phyloP scores from a whole-genome alignment of 148 eudicot genomes.

The Agrostemma githago region DNA sequence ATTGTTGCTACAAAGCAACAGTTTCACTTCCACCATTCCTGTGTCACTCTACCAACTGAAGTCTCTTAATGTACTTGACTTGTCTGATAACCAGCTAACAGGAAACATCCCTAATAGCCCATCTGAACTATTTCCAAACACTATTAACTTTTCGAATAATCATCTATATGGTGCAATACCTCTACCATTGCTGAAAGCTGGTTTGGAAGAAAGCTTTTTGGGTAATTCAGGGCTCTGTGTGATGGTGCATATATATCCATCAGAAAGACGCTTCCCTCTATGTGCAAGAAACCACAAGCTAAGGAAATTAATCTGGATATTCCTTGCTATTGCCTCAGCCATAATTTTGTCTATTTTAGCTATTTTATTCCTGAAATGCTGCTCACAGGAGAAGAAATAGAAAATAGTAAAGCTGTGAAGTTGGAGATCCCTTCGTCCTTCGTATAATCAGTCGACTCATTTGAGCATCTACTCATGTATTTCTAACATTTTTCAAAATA shows the following conservation, averaged over 20 bases:
- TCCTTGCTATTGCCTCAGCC: slow-evolving; percentile 43
- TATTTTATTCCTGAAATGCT: slow-evolving; percentile 30
- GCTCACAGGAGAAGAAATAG: slow-evolving; percentile 16
- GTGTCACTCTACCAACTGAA: slow-evolving; percentile 48
- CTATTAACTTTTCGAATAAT: slow-evolving; percentile 68
- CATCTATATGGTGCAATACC: slow-evolving; percentile 72
- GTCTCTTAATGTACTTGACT: slow-evolving; percentile 66
- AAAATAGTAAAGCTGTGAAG: too few species aligned
- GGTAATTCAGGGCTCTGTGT: slow-evolving; percentile 68
- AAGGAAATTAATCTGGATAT: slow-evolving; percentile 35
- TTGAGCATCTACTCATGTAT: too few species aligned
- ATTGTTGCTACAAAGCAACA: slow-evolving; percentile 57
- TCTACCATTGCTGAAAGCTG: slow-evolving; percentile 42
- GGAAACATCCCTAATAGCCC: slow-evolving; percentile 60
- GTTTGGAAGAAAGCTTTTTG: slow-evolving; percentile 56
- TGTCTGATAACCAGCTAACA: slow-evolving; percentile 54
- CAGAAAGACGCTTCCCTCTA: slow-evolving; percentile 36
- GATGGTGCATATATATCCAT: slow-evolving; percentile 33
- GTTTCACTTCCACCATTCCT: slow-evolving; percentile 61
- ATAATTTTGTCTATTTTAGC: slow-evolving; percentile 37
- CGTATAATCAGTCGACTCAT: too few species aligned
- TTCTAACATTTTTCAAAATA: too few species aligned
- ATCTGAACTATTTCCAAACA: slow-evolving; percentile 49
- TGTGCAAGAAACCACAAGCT: slow-evolving; percentile 39
- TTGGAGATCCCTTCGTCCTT: too few species aligned